Evolutionary conservation across 805 yeast genomes (phyloP).

Genomic region (Jamesozyma rosinii): DNA sequence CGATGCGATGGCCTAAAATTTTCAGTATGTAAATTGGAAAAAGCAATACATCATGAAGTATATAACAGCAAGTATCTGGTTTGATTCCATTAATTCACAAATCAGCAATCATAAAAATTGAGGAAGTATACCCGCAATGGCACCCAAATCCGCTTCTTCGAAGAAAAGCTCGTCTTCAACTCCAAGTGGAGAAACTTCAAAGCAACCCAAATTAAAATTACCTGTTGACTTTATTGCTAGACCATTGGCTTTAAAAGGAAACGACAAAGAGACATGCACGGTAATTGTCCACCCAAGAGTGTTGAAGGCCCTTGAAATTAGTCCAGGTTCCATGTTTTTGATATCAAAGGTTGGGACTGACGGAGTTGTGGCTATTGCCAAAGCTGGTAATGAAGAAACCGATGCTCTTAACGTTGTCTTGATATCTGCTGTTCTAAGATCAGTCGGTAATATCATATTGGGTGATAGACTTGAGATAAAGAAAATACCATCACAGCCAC

Average conservation of each 20-base stretch:
- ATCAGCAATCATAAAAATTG: too few species aligned
- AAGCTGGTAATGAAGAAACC: conserved; percentile 30
- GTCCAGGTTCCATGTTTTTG: conserved; percentile 38
- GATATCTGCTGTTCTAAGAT: conserved; percentile 40
- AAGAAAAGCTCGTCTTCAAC: conserved; percentile 23
- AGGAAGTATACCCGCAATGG: conserved; percentile 12
- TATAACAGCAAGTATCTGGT: neutral
- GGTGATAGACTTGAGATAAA: conserved; percentile 46
- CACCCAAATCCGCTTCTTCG: conserved; percentile 22
- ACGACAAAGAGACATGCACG: conserved; percentile 30
- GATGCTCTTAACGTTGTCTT: conserved; percentile 35
- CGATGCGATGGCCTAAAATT: neutral
- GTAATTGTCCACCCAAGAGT: conserved; percentile 37
- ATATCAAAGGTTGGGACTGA: conserved; percentile 38
- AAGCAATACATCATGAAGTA: too few species aligned
- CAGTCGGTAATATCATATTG: conserved; percentile 35
- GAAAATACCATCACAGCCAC: conserved; percentile 43
- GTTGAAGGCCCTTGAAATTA: conserved; percentile 39
- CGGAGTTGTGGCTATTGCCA: conserved; percentile 39
- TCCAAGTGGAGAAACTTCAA: conserved; percentile 11
- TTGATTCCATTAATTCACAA: too few species aligned
- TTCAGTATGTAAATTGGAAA: neutral
- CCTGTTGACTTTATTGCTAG: conserved; percentile 35
- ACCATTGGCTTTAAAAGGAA: conserved; percentile 24
- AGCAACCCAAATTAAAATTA: conserved; percentile 28